These are phyloP conservation scores for Cercospora sp. DNA, from an alignment of 2,329 filamentous ascomycete genomes.

Conservation along the genomic window DNA sequence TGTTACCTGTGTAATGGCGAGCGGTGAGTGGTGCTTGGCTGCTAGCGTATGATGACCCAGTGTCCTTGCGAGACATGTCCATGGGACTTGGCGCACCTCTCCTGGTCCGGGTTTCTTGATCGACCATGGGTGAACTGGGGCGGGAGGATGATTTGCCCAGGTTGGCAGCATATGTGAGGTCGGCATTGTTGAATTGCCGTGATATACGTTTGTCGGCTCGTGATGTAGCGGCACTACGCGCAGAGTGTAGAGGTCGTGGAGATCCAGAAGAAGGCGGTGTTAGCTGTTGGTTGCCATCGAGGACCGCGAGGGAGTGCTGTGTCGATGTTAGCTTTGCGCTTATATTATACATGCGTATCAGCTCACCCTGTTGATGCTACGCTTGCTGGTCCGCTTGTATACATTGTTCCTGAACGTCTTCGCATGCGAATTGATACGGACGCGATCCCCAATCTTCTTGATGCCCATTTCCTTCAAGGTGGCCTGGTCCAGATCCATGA, in stretches of 20 bases:
- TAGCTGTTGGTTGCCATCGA: conserved; percentile 63
- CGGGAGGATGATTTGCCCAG: conserved; percentile 60
- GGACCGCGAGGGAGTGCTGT: conserved; percentile 78
- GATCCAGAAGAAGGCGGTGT: conserved; percentile 65
- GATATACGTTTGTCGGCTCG: conserved; percentile 52
- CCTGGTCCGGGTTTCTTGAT: conserved; percentile 55
- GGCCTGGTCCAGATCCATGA: conserved; percentile 95
- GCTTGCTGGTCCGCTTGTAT: conserved; percentile 59
- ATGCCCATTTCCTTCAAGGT: conserved; percentile 97
- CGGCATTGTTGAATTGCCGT: conserved; percentile 47
- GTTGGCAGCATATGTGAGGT: conserved; percentile 45
- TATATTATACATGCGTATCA: not conserved
- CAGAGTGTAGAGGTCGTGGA: conserved; percentile 61
- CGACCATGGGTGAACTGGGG: conserved; percentile 69
- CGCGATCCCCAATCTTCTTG: conserved; percentile 94
- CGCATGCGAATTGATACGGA: conserved; percentile 66
- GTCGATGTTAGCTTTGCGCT: conserved; percentile 5
- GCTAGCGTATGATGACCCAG: conserved; percentile 51
- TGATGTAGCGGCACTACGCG: conserved; percentile 48
- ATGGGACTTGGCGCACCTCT: conserved; percentile 60
- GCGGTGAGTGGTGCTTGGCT: conserved; percentile 43
- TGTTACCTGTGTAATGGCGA: conserved; percentile 36
- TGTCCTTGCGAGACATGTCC: conserved; percentile 54
- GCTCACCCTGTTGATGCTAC: conserved; percentile 71
- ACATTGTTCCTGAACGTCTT: conserved; percentile 53